Percentiles rank a stretch among this genome's conserved stretches.
These are phyloP conservation scores for Boletus sp. DNA, from an alignment of 1,284 basidiomycete species.

Conservation along the genomic window DNA sequence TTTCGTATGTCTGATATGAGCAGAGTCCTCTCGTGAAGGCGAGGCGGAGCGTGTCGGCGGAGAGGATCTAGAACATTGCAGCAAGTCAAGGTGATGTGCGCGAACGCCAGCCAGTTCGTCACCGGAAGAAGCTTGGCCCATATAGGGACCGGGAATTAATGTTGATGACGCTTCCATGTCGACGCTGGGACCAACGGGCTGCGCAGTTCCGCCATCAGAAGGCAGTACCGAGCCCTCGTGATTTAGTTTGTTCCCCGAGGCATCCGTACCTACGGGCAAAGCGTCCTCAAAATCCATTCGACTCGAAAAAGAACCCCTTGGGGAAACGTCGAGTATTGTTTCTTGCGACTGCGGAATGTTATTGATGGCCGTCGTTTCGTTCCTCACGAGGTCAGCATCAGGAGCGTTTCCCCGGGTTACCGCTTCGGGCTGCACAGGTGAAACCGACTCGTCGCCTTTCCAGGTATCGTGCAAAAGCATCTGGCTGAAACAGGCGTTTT, in stretches of 20 bases:
- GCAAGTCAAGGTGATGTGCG: neutral
- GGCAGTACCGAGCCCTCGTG: neutral
- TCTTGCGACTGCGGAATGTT: conserved; percentile 4
- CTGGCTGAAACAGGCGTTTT: neutral
- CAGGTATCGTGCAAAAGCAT: neutral
- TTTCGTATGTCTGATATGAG: neutral
- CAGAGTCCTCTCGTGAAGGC: neutral
- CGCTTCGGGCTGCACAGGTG: neutral
- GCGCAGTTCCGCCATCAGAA: conserved; percentile 1
- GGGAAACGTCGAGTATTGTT: neutral
- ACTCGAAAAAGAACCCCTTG: neutral
- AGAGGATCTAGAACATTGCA: neutral
- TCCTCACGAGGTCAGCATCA: neutral
- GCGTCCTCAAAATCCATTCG: neutral
- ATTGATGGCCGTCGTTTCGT: neutral
- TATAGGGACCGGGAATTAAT: neutral
- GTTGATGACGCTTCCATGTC: neutral
- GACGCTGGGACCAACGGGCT: neutral
- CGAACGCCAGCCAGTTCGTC: neutral
- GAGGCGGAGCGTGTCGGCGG: neutral
- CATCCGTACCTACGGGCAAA: neutral
- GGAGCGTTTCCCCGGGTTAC: neutral
- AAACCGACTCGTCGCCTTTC: conserved; percentile 1
- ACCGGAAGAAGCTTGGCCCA: neutral
- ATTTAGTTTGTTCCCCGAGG: neutral